phyloP scores from a whole-genome alignment of 495 filamentous ascomycete genomes.

The Jackrogersella minutella region DNA sequence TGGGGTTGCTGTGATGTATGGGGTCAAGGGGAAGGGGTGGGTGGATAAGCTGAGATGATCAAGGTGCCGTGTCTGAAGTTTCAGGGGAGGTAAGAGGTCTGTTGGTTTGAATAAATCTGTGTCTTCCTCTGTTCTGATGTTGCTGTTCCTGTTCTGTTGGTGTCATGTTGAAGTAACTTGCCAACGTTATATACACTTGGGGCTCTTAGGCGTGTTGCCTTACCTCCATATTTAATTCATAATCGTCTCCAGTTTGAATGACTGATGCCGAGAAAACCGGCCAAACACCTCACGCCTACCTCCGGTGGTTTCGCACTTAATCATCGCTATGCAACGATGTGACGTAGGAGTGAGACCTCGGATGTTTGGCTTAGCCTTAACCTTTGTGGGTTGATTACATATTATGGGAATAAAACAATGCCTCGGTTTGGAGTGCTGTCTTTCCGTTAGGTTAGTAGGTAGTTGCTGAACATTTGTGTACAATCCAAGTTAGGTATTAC shows the following conservation, averaged over 20 bases:
- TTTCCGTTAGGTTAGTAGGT: too few relatives aligned
- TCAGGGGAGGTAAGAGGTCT: not conserved
- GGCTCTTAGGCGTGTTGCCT: not conserved
- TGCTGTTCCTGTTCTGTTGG: not conserved
- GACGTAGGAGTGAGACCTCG: not conserved
- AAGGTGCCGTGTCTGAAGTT: too few relatives aligned
- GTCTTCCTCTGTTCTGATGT: too few relatives aligned
- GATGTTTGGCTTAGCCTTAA: too few relatives aligned
- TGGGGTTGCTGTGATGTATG: not conserved
- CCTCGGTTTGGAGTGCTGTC: too few relatives aligned
- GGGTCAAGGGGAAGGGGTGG: not conserved
- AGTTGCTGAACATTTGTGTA: too few relatives aligned
- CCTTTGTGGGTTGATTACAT: too few relatives aligned
- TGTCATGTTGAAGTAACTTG: not conserved
- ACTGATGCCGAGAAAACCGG: not conserved
- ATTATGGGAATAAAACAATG: not conserved
- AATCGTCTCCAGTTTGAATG: not conserved
- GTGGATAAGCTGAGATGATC: not conserved
- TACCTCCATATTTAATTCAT: not conserved
- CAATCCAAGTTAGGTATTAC: too few relatives aligned
- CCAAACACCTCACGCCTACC: not conserved
- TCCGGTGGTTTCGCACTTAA: not conserved
- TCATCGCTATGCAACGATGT: not conserved
- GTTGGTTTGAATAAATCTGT: too few relatives aligned
- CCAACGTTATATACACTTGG: not conserved